phyloP scores from a whole-genome alignment of 352 stramenopile species.

The Globisporangium barbulae region DNA sequence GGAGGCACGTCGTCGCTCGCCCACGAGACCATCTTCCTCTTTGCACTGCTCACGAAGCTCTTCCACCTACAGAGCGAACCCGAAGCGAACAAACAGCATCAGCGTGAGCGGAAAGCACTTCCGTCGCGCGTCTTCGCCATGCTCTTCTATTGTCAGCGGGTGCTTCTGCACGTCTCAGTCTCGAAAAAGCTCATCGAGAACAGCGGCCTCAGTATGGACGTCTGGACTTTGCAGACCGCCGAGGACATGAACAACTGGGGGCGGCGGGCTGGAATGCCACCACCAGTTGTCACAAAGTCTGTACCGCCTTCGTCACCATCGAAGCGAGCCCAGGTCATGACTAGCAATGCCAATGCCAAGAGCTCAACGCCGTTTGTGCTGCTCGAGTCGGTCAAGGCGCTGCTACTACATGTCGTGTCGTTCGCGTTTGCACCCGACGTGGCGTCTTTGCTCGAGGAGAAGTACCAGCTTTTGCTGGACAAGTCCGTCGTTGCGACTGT shows the following conservation, averaged over 20 bases:
- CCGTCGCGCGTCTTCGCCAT: constrained; percentile 25
- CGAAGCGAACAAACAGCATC: neutral
- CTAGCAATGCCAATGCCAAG: neutral
- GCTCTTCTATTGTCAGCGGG: constrained; percentile 32
- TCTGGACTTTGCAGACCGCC: constrained; percentile 19
- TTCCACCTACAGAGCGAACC: constrained; percentile 12
- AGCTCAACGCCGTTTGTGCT: constrained; percentile 28
- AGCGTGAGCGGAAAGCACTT: constrained; percentile 7
- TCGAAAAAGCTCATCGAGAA: constrained; percentile 32
- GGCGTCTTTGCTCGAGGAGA: constrained; percentile 18
- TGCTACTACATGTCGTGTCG: constrained; percentile 31
- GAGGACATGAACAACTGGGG: constrained; percentile 19
- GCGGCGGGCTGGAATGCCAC: neutral
- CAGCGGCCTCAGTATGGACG: constrained; percentile 22
- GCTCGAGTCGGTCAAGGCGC: constrained; percentile 33
- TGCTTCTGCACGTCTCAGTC: constrained; percentile 36
- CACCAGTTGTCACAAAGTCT: neutral
- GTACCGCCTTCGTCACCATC: neutral
- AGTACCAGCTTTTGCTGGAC: constrained; percentile 20
- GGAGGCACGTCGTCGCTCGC: neutral
- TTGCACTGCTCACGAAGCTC: constrained; percentile 28
- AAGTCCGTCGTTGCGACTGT: constrained; percentile 22
- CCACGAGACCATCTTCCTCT: constrained; percentile 22
- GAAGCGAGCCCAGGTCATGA: neutral
- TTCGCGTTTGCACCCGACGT: constrained; percentile 18